A percentile compares a stretch with the other conserved stretches of the same genome.
These are phyloP conservation scores for Plasmopara muralis DNA, from an alignment of 352 stramenopile species.

Conservation along the genomic window DNA sequence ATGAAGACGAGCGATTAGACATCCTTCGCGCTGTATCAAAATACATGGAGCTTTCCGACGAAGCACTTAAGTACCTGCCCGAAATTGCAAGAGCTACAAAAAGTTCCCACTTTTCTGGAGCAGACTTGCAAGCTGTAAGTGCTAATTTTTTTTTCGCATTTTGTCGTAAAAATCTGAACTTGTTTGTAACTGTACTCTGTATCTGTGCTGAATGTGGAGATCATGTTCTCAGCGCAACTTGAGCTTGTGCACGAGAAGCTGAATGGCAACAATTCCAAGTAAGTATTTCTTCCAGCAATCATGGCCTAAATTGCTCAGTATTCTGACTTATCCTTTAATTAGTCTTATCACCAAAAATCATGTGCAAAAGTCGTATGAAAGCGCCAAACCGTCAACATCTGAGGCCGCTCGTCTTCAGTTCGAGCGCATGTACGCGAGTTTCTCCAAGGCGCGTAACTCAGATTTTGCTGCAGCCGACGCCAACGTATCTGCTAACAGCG, in stretches of 20 bases:
- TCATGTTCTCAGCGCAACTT: conserved; percentile 92
- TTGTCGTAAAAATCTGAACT: neutral
- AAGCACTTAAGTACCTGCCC: conserved; percentile 64
- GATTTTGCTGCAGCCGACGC: conserved; percentile 57
- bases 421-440: conserved; percentile 60
- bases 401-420: conserved; percentile 50
- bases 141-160: neutral
- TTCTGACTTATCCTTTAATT: conserved; percentile 1
- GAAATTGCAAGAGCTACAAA: conserved; percentile 65
- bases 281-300: conserved; percentile 12
- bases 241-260: conserved; percentile 89
- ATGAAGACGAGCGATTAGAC: conserved; percentile 65
- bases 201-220: conserved; percentile 19
- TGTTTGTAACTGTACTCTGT: no score
- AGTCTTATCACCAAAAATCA: conserved; percentile 52
- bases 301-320: neutral
- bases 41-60: conserved; percentile 66
- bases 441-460: conserved; percentile 64
- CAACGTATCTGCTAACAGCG: conserved; percentile 32
- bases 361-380: conserved; percentile 55
- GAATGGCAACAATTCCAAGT: conserved; percentile 44
- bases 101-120: conserved; percentile 83
- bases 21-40: conserved; percentile 72
- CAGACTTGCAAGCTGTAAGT: conserved; percentile 89
- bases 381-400: conserved; percentile 66